These are phyloP conservation scores for Globisporangium iwayamae DNA, from an alignment of 352 stramenopile species.

Conservation along the genomic window DNA sequence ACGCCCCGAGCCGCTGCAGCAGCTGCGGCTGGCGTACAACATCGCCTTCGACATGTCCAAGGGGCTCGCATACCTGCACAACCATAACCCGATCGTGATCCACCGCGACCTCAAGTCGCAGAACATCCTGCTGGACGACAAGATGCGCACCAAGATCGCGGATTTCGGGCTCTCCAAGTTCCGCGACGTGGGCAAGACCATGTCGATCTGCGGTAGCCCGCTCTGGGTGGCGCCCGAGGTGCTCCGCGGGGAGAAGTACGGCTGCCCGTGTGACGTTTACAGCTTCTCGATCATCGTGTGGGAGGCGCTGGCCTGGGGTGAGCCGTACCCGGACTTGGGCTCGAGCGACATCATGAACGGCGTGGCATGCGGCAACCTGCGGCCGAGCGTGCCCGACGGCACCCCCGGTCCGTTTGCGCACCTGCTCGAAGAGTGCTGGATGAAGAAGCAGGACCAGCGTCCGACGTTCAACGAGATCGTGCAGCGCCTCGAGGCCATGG, in stretches of 20 bases:
- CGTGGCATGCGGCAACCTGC: slow-evolving; percentile 68
- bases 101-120: slow-evolving; percentile 90
- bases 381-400: slow-evolving; percentile 65
- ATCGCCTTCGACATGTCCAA: slow-evolving; percentile 89
- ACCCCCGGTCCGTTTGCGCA: slow-evolving; percentile 48
- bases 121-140: slow-evolving; percentile 78
- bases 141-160: slow-evolving; percentile 83
- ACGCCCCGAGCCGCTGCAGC: slow-evolving; percentile 42
- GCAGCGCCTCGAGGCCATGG: slow-evolving; percentile 74
- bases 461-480: slow-evolving; percentile 83
- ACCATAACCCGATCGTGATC: slow-evolving; percentile 96
- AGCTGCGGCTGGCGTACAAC: slow-evolving; percentile 68
- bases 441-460: slow-evolving; percentile 78
- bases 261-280: slow-evolving; percentile 79
- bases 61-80: slow-evolving; percentile 96
- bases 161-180: slow-evolving; percentile 85
- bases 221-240: slow-evolving; percentile 83
- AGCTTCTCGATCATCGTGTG: slow-evolving; percentile 91
- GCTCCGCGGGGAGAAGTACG: slow-evolving; percentile 78
- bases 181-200: slow-evolving; percentile 82
- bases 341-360: slow-evolving; percentile 87
- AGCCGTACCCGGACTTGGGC: slow-evolving; percentile 75
- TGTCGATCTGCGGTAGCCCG: slow-evolving; percentile 81
- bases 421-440: slow-evolving; percentile 80
- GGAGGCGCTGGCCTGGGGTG: slow-evolving; percentile 73